Percentiles rank a stretch among this genome's conserved stretches.
phyloP scores from a whole-genome alignment of 1,139 yeast species.

The Zygotorulaspora mrakii region DNA sequence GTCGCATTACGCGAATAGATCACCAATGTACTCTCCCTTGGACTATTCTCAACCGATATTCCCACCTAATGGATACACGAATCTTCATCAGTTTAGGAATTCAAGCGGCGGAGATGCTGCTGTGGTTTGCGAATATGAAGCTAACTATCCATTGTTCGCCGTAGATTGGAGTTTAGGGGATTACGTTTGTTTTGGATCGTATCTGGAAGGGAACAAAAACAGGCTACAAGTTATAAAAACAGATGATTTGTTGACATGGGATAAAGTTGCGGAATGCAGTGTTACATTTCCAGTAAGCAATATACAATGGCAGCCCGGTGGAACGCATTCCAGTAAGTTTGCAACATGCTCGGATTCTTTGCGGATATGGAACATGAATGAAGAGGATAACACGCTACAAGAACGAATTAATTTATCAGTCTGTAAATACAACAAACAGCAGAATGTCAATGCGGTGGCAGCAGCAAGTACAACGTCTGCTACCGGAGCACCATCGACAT shows the following conservation, averaged over 20 bases:
- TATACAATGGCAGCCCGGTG: conserved; percentile 62
- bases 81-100: conserved; percentile 21
- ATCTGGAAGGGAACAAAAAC: conserved; percentile 35
- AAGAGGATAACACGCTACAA: conserved; percentile 25
- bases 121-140: conserved; percentile 30
- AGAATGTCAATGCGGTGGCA: conserved; percentile 13
- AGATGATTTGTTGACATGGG: conserved; percentile 47
- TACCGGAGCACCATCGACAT: no score
- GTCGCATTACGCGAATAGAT: conserved; percentile 19
- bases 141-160: conserved; percentile 32
- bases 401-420: conserved; percentile 35
- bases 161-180: conserved; percentile 36
- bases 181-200: conserved; percentile 34
- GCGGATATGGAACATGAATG: conserved; percentile 35
- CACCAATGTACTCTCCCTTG: conserved; percentile 34
- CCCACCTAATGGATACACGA: conserved; percentile 19
- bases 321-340: conserved; percentile 27
- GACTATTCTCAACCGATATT: conserved; percentile 22
- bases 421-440: conserved; percentile 34
- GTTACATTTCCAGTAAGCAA: conserved; percentile 61
- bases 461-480: no score
- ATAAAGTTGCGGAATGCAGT: conserved; percentile 45
- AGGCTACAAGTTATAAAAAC: conserved; percentile 32
- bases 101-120: conserved; percentile 13
- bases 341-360: conserved; percentile 39